Conservation (phyloP, 805 yeast species). For the Metschnikowia dekortorum region DNA sequence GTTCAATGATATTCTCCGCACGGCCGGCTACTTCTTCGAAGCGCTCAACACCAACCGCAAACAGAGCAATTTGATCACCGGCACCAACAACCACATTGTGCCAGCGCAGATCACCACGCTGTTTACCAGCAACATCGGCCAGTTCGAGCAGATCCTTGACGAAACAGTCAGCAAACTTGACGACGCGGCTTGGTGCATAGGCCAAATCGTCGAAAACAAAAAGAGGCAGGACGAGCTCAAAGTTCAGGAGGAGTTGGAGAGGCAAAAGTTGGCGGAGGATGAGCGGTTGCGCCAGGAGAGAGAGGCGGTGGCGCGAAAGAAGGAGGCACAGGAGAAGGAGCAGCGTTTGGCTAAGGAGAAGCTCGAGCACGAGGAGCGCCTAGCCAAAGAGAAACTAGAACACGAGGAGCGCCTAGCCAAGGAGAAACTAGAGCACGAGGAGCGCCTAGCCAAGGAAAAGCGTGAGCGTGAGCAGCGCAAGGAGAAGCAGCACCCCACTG, state of each 20-base stretch:
- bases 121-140: constrained; percentile 29
- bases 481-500: constrained; percentile 16
- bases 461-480: constrained; percentile 15
- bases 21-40: constrained; percentile 43
- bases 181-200: constrained; percentile 43
- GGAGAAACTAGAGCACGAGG: constrained; percentile 17
- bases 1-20: constrained; percentile 37
- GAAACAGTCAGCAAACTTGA: constrained; percentile 39
- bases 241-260: constrained; percentile 32
- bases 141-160: constrained; percentile 40
- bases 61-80: constrained; percentile 39
- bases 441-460: constrained; percentile 15
- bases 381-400: constrained; percentile 17
- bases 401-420: constrained; percentile 16
- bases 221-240: constrained; percentile 40
- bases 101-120: constrained; percentile 35
- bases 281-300: constrained; percentile 19
- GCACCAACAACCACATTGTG: constrained; percentile 38
- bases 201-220: constrained; percentile 37
- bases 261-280: constrained; percentile 29
- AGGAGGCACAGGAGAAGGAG: constrained; percentile 20
- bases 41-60: constrained; percentile 36
- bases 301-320: constrained; percentile 17
- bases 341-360: constrained; percentile 15
- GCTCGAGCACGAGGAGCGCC: constrained; percentile 9